Evolutionary conservation across 495 filamentous ascomycete species (phyloP), one percentile per base, ranked within the genome.

Genomic region (Penicillium mononematosum): DNA sequence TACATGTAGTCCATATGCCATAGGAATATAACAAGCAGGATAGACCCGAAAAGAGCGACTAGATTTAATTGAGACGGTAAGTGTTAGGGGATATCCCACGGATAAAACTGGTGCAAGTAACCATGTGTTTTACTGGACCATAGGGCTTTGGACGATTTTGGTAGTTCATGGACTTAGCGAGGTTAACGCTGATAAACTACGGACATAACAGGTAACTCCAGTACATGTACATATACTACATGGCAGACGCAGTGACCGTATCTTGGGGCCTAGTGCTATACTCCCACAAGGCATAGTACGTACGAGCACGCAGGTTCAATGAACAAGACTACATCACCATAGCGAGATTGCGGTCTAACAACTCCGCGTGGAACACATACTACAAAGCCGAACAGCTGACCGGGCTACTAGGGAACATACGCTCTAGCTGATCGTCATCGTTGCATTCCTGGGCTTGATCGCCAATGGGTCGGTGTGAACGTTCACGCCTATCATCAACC

Each of bases 401-500:
- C 14, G 5, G 4, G 31, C 11, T 34, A 34, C 10, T 34, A 12
- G 31, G 4, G 0, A 5, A 36, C 34, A 36, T 16, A 16, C 14
- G 34, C 12, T 36, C 14, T 36, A 14, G 12, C 34, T 6, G 11
- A 36, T 36, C 34, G 16, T 36, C 14, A 36, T 36, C 5, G 34
- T 36, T 36, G 34, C 14, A 5, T 36, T 36, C 12, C 34, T 36
- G 5, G 14, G 34, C 34, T 16, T 36, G 34, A 16, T 16, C 5
- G 12, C 4, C 12, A 16, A 16, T 6, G 34, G 34, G 34, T 12
- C 17, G 14, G 10, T 43, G 8, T 55, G 71, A 16, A 67, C 70
- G 19, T 78, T 75, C 58, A 64, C 56, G 0, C 64, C 71, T 42
- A 75, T 77, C 55, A 74, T 79, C 56, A 58, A 65, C 31, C 72